Percentiles rank a stretch among this genome's conserved stretches.
phyloP scores from a whole-genome alignment of 331 rosid species.

The Dryas integrifolia region DNA sequence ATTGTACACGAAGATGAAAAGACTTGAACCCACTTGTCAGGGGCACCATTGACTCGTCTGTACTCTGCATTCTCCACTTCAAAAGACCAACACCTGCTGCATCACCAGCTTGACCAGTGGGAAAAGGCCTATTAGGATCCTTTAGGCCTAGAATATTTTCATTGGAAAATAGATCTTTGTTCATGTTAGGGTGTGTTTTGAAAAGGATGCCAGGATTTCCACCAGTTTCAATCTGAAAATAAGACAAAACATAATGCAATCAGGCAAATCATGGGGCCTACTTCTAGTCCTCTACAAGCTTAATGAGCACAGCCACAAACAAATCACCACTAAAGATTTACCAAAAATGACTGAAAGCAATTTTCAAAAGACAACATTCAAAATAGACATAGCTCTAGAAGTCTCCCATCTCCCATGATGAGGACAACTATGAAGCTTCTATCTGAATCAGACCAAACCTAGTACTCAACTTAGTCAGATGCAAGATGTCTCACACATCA shows the following conservation, averaged over 20 bases:
- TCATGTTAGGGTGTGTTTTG: slow-evolving; percentile 98
- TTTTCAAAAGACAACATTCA: slow-evolving; percentile 7
- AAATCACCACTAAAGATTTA: neutral
- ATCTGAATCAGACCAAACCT: neutral
- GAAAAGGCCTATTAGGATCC: slow-evolving; percentile 86
- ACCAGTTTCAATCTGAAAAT: slow-evolving; percentile 76
- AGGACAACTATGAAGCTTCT: neutral
- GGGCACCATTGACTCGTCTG: slow-evolving; percentile 78
- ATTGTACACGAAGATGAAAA: slow-evolving; percentile 1
- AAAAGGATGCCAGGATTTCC: slow-evolving; percentile 75
- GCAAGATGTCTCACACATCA: neutral
- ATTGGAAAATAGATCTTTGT: slow-evolving; percentile 82
- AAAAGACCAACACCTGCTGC: slow-evolving; percentile 77
- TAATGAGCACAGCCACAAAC: slow-evolving; percentile 1
- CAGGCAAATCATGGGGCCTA: slow-evolving; percentile 13
- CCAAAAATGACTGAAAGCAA: neutral
- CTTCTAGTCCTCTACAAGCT: neutral
- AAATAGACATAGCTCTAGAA: neutral
- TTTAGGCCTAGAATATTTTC: slow-evolving; percentile 65
- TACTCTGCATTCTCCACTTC: slow-evolving; percentile 92
- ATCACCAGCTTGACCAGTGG: slow-evolving; percentile 84
- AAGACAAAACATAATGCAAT: slow-evolving; percentile 1
- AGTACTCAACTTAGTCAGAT: neutral
- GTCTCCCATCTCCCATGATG: neutral
- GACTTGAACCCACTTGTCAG: slow-evolving; percentile 59